A percentile compares a stretch with the other conserved stretches of the same genome.
Conservation (phyloP, 75 land plant genomes). For the Cupressus sempervirens region DNA sequence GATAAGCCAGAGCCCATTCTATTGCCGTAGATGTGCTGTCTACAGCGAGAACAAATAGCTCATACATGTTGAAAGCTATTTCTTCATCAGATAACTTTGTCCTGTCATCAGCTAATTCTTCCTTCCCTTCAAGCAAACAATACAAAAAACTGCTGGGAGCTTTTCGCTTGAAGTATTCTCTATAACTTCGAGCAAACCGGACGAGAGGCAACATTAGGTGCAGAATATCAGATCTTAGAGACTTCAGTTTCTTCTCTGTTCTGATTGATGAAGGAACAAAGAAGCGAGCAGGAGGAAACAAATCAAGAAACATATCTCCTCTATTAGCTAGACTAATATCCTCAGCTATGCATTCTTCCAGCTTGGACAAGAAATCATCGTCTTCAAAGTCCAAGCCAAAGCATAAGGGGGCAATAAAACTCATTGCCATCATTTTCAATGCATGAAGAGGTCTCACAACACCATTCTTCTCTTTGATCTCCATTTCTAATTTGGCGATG, state of each 20-base stretch:
- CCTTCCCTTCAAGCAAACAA: not conserved
- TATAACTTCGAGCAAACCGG: not conserved
- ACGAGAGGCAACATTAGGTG: not conserved
- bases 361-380: not conserved
- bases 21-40: slow-evolving; percentile 6
- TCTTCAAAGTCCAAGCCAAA: slow-evolving; percentile 1
- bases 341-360: not conserved
- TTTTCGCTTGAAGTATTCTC: not conserved
- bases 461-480: not conserved
- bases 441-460: not conserved
- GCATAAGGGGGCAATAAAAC: slow-evolving; percentile 3
- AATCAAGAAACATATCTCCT: not conserved
- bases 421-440: not conserved
- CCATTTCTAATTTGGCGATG: not conserved
- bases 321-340: not conserved
- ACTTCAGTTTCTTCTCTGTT: not conserved
- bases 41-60: not conserved
- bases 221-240: not conserved
- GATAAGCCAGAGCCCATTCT: slow-evolving; percentile 11
- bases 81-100: not conserved
- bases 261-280: not conserved
- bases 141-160: not conserved
- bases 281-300: not conserved
- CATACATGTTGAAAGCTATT: not conserved
- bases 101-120: too few relatives aligned